Conservation (phyloP, 2,329 filamentous ascomycete genomes). For the Talaromyces marneffei region DNA sequence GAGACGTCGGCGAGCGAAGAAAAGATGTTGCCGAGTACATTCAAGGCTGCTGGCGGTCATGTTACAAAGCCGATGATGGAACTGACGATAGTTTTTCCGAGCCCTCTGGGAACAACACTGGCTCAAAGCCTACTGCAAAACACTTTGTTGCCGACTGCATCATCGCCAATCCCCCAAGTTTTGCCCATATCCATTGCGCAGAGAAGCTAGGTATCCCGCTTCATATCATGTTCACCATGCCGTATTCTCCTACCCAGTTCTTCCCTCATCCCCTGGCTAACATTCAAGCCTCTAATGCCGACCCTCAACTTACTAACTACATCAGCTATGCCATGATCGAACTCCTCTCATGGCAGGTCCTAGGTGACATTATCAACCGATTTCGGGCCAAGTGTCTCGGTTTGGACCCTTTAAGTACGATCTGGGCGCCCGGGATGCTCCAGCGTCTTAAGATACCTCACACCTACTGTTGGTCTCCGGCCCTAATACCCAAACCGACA, state of each 20-base stretch:
- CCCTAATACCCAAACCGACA: conserved; percentile 36
- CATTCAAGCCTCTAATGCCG: conserved; percentile 32
- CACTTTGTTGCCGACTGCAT: conserved; percentile 52
- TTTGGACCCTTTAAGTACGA: conserved; percentile 32
- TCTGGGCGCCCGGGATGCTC: neutral
- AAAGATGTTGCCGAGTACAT: conserved; percentile 6
- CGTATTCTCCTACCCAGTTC: conserved; percentile 30
- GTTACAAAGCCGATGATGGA: conserved; percentile 9
- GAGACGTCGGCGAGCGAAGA: conserved; percentile 1
- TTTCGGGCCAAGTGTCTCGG: conserved; percentile 36
- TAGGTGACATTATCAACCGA: conserved; percentile 44
- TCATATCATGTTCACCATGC: conserved; percentile 52
- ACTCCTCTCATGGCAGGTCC: conserved; percentile 7
- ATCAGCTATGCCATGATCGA: conserved; percentile 3
- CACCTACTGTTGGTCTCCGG: conserved; percentile 13
- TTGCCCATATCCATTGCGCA: conserved; percentile 50
- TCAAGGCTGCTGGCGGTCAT: conserved; percentile 9
- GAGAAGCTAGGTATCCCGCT: conserved; percentile 46
- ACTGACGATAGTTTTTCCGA: neutral
- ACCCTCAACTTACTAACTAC: conserved; percentile 18
- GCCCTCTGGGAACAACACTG: conserved; percentile 28
- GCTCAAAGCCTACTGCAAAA: conserved; percentile 24
- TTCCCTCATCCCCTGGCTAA: conserved; percentile 50
- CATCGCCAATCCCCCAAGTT: conserved; percentile 51
- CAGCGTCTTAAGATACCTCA: conserved; percentile 5